phyloP scores from a whole-genome alignment of 2,329 filamentous ascomycete species.

The Xylaria sp. region DNA sequence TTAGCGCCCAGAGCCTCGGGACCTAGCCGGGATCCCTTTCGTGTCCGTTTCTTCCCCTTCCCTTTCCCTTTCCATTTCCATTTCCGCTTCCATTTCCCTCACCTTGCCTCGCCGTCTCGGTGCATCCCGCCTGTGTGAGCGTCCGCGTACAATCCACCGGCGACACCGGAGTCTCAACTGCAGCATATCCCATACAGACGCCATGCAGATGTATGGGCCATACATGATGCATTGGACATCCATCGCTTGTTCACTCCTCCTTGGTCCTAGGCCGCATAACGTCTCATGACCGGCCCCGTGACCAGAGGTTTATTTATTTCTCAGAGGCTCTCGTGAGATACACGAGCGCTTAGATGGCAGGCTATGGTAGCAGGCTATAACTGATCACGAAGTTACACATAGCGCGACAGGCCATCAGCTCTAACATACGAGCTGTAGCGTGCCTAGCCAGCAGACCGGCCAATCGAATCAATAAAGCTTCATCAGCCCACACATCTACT shows the following conservation, averaged over 20 bases:
- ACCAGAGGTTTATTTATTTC: not conserved
- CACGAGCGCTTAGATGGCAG: not conserved
- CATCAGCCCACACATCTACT: not conserved
- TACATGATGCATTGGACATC: not conserved
- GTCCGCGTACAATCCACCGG: not conserved
- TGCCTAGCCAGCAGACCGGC: no score
- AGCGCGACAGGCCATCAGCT: constrained; percentile 1
- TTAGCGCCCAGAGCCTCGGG: constrained; percentile 22
- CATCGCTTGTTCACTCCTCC: constrained; percentile 8
- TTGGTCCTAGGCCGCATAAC: constrained; percentile 10
- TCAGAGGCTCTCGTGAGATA: constrained; percentile 14
- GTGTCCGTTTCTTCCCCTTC: not conserved
- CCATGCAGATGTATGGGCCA: not conserved
- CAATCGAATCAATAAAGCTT: not conserved
- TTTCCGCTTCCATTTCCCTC: not conserved
- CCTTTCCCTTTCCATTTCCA: not conserved
- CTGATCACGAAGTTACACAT: constrained; percentile 6
- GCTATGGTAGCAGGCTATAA: not conserved
- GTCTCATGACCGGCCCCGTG: constrained; percentile 6
- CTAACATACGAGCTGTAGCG: constrained; percentile 10
- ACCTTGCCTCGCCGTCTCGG: not conserved
- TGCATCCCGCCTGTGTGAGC: not conserved
- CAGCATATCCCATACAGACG: no score
- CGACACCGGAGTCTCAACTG: constrained; percentile 18
- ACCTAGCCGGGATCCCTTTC: constrained; percentile 9